Percentiles rank a stretch among this genome's conserved stretches.
Conservation (phyloP, 2,329 filamentous ascomycete genomes). For the Clonostachys byssicola region DNA sequence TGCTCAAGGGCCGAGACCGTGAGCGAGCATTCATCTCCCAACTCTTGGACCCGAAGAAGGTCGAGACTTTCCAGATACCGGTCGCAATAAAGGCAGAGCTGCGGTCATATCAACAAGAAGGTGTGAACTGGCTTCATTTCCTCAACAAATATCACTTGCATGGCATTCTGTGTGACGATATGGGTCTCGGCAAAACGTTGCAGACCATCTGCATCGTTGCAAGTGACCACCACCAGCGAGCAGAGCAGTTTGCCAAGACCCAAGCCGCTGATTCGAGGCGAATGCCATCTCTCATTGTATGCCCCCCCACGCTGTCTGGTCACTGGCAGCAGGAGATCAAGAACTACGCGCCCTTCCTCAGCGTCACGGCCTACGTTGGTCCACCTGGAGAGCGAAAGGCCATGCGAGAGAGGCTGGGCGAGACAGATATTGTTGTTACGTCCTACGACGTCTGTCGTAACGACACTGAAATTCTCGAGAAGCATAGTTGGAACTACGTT, state of each 20-base stretch:
- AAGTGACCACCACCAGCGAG: conserved; percentile 91
- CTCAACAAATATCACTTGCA: conserved; percentile 97
- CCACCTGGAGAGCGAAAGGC: conserved; percentile 75
- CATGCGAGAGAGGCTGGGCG: conserved; percentile 63
- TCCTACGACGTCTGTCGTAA: conserved; percentile 98
- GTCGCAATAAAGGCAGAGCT: conserved; percentile 96
- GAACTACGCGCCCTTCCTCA: conserved; percentile 91
- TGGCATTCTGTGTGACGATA: conserved; percentile 97
- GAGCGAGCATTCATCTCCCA: conserved; percentile 97
- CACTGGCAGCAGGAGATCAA: conserved; percentile 99
- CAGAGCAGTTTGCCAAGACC: conserved; percentile 84
- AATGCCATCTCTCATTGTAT: conserved; percentile 90
- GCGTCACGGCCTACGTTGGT: conserved; percentile 85
- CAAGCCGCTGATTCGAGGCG: conserved; percentile 72
- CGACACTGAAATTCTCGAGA: conserved; percentile 78
- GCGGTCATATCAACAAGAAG: conserved; percentile 95
- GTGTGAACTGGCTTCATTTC: conserved; percentile 98
- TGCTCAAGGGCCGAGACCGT: conserved; percentile 85
- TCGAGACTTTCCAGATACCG: conserved; percentile 88
- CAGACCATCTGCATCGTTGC: conserved; percentile 98
- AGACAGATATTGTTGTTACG: conserved; percentile 90
- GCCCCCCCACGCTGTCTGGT: conserved; percentile 90
- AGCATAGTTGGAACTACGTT: conserved; percentile 94
- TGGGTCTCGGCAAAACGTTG: conserved; percentile 96
- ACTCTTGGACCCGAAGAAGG: conserved; percentile 93